Evolutionary conservation across 495 filamentous ascomycete genomes (phyloP).

Genomic region (Neurospora sp.): DNA sequence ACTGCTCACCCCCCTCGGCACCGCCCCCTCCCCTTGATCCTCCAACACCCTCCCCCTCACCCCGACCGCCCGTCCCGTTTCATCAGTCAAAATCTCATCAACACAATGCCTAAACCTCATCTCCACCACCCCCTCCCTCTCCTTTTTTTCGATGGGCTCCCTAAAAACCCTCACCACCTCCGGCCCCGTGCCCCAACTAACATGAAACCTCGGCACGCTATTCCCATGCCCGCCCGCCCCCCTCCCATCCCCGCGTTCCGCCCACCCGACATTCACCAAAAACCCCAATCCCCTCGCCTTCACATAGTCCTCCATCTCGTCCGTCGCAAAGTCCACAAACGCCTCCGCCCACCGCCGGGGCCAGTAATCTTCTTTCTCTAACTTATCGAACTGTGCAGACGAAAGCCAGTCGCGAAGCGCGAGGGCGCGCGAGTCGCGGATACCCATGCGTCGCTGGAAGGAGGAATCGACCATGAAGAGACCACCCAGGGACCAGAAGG

Average conservation of each 20-base stretch:
- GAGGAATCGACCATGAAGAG: constrained; percentile 41
- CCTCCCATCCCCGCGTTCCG: constrained; percentile 38
- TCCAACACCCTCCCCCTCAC: constrained; percentile 38
- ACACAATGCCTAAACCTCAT: constrained; percentile 40
- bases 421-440: no score
- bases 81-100: constrained; percentile 38
- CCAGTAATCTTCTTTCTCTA: constrained; percentile 35
- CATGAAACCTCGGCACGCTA: constrained; percentile 41
- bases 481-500: constrained; percentile 46
- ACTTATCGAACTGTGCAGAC: constrained; percentile 38
- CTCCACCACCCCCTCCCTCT: constrained; percentile 35
- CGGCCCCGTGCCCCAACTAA: constrained; percentile 43
- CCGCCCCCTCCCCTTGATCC: constrained; percentile 29
- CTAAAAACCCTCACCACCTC: constrained; percentile 40
- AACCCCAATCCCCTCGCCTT: constrained; percentile 35
- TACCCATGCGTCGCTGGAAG: constrained; percentile 39
- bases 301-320: constrained; percentile 40
- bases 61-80: constrained; percentile 33
- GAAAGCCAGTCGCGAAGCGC: constrained; percentile 43
- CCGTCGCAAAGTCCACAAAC: constrained; percentile 42
- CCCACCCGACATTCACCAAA: constrained; percentile 37
- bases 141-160: constrained; percentile 36
- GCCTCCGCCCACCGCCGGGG: constrained; percentile 43
- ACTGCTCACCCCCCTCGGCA: constrained; percentile 33
- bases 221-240: constrained; percentile 41